Evolutionary conservation across 805 yeast species (phyloP).

Genomic region (Yueomyces sp.): DNA sequence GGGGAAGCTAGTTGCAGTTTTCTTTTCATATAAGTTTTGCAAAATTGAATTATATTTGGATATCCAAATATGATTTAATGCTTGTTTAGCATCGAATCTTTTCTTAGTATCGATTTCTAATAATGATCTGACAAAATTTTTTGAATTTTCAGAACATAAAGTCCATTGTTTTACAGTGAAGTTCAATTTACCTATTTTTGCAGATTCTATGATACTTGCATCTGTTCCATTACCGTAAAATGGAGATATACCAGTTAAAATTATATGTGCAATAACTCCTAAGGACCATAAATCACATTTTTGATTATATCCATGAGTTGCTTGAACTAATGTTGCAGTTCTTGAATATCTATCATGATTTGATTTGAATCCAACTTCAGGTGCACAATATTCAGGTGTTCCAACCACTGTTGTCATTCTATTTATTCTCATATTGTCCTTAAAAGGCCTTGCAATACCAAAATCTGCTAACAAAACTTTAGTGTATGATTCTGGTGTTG

Average conservation of each 20-base stretch:
- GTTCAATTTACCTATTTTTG: slow-evolving; percentile 28
- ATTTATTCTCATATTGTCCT: slow-evolving; percentile 1
- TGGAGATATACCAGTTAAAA: slow-evolving; percentile 53
- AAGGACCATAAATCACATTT: slow-evolving; percentile 63
- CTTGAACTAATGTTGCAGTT: slow-evolving; percentile 14
- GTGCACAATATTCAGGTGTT: slow-evolving; percentile 62
- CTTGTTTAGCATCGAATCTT: slow-evolving; percentile 27
- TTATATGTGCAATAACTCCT: slow-evolving; percentile 45
- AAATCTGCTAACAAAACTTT: slow-evolving; percentile 54
- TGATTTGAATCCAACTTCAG: slow-evolving; percentile 43
- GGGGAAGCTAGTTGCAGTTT: slow-evolving; percentile 4
- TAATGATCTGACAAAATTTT: slow-evolving; percentile 31
- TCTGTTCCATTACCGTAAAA: slow-evolving; percentile 38
- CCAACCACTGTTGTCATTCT: slow-evolving; percentile 42
- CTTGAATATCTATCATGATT: slow-evolving; percentile 17
- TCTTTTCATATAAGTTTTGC: slow-evolving; percentile 25
- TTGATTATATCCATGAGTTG: slow-evolving; percentile 31
- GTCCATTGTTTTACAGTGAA: slow-evolving; percentile 31
- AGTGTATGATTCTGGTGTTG: slow-evolving; percentile 38
- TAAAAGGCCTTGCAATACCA: slow-evolving; percentile 36
- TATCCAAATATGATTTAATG: slow-evolving; percentile 39
- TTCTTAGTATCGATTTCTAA: slow-evolving; percentile 26
- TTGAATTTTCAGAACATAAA: slow-evolving; percentile 28
- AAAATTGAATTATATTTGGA: slow-evolving; percentile 26
- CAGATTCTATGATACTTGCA: slow-evolving; percentile 29